Evolutionary conservation across 1,139 yeast genomes (phyloP).

Genomic region (Blastobotrys proliferans): DNA sequence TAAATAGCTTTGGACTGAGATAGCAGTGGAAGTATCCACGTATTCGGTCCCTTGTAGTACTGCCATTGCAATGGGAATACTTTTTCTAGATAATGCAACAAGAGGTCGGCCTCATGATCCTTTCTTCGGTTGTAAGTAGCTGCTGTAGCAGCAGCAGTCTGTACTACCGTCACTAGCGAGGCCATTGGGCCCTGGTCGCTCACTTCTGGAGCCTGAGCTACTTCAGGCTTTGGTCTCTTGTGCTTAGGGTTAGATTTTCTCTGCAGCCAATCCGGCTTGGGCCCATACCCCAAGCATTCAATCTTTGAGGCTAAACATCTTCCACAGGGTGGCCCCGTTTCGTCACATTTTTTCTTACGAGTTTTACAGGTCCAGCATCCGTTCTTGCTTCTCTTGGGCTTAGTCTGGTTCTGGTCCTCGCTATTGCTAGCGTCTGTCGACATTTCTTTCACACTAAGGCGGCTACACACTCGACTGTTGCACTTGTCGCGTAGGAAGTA

Average conservation of each 20-base stretch:
- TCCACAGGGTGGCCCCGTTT: conserved; percentile 1
- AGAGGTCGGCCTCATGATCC: conserved; percentile 1
- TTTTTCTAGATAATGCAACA: conserved; percentile 6
- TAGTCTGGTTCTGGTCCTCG: no score
- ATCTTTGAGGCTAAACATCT: neutral
- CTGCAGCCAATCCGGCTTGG: neutral
- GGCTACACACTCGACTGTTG: no score
- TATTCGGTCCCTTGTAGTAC: neutral
- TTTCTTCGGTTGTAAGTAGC: neutral
- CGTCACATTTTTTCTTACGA: conserved; percentile 5
- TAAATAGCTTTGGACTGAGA: conserved; percentile 3
- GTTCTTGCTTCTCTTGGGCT: neutral
- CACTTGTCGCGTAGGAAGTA: no score
- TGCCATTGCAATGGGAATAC: conserved; percentile 5
- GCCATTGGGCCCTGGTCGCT: neutral
- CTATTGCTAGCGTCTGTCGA: no score
- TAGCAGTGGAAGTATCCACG: conserved; percentile 1
- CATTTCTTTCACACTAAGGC: no score
- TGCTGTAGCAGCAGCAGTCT: no score
- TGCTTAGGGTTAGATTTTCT: conserved; percentile 1
- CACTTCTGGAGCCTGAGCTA: neutral
- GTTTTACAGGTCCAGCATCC: conserved; percentile 6
- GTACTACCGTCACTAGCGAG: no score
- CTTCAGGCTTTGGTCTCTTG: neutral
- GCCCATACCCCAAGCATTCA: conserved; percentile 4